A percentile compares a stretch with the other conserved stretches of the same genome.
Conservation (phyloP, 1,284 basidiomycete species). For the Cystobasidium sp. region DNA sequence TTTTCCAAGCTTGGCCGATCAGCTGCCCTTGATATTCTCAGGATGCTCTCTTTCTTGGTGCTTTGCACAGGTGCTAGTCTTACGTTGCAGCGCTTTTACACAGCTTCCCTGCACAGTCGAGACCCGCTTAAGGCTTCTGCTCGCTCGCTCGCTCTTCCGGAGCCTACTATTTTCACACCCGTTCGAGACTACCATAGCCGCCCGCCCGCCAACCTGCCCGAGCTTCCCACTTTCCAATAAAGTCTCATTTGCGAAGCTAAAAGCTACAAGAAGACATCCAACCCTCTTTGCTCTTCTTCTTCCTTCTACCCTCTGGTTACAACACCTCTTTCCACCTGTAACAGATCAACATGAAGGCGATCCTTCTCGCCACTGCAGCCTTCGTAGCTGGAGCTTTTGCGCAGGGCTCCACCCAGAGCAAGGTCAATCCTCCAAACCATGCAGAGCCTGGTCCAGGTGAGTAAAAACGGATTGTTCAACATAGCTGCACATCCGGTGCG, state of each 20-base stretch:
- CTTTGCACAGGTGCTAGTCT: not conserved
- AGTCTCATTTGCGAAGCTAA: too few species aligned
- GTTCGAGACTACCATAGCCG: too few species aligned
- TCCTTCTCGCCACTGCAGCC: not conserved
- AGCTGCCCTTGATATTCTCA: not conserved
- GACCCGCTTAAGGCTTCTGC: not conserved
- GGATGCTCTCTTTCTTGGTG: not conserved
- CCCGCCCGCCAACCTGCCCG: too few species aligned
- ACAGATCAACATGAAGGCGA: slow-evolving; percentile 12
- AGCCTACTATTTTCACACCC: too few species aligned
- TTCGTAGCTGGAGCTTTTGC: slow-evolving; percentile 21
- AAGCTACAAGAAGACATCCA: too few species aligned
- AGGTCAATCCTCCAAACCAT: slow-evolving; percentile 38
- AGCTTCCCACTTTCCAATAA: too few species aligned
- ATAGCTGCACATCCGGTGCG: too few species aligned
- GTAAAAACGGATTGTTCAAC: too few species aligned
- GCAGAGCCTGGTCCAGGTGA: slow-evolving; percentile 21
- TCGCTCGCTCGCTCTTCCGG: not conserved
- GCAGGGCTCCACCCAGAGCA: slow-evolving; percentile 21
- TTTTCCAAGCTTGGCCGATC: not conserved
- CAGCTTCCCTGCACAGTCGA: not conserved
- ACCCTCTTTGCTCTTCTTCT: not conserved
- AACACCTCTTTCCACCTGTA: not conserved
- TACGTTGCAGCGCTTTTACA: not conserved
- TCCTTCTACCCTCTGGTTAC: not conserved